These are phyloP conservation scores for Penicillium pulvis DNA, from an alignment of 495 filamentous ascomycete species.

Conservation along the genomic window DNA sequence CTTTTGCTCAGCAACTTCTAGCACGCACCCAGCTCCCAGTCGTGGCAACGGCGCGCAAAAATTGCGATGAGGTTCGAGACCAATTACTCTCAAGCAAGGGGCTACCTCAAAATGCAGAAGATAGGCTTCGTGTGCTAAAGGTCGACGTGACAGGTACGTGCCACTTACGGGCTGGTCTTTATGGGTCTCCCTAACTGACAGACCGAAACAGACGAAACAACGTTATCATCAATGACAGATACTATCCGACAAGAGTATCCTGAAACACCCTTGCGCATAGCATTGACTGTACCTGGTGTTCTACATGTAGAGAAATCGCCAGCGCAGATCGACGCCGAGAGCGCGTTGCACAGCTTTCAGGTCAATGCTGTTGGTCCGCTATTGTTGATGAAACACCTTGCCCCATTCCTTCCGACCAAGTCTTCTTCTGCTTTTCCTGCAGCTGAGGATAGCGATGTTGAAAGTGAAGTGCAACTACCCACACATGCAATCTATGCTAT, in stretches of 20 bases:
- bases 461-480: constrained; percentile 23
- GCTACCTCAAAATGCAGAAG: constrained; percentile 33
- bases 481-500: constrained; percentile 62
- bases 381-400: constrained; percentile 74
- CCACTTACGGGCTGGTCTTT: background rate
- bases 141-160: constrained; percentile 61
- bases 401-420: constrained; percentile 62
- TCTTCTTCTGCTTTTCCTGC: constrained; percentile 29
- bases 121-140: constrained; percentile 56
- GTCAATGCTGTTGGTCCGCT: constrained; percentile 75
- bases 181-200: constrained; percentile 4
- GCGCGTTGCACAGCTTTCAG: constrained; percentile 61
- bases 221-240: constrained; percentile 40
- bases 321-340: constrained; percentile 55
- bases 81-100: constrained; percentile 53
- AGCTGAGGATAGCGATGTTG: background rate
- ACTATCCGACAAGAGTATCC: constrained; percentile 50
- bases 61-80: constrained; percentile 52
- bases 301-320: constrained; percentile 76
- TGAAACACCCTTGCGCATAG: constrained; percentile 62
- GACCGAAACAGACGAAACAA: constrained; percentile 36
- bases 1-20: constrained; percentile 68
- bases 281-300: constrained; percentile 71
- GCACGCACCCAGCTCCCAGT: constrained; percentile 65
- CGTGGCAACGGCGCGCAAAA: constrained; percentile 68